These are phyloP conservation scores for Solanum tarapatanum DNA, from an alignment of 257 asterid species.

Conservation along the genomic window DNA sequence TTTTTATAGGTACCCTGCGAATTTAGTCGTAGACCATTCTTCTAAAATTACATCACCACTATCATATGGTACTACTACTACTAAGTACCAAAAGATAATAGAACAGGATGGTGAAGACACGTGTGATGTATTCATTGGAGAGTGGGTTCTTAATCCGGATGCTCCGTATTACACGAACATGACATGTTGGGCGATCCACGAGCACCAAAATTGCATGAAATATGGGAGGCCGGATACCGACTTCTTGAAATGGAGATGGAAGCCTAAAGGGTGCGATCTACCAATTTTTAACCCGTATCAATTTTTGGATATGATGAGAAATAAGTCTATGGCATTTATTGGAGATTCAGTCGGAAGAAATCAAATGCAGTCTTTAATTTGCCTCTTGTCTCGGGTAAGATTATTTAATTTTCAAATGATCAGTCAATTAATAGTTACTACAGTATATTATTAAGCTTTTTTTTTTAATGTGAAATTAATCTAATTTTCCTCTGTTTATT, in stretches of 20 bases:
- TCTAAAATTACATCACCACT: background rate
- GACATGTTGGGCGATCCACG: constrained; percentile 55
- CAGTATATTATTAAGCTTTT: no score
- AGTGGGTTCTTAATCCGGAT: constrained; percentile 39
- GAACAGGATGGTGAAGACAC: constrained; percentile 1
- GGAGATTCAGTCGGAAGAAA: constrained; percentile 59
- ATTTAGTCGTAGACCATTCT: background rate
- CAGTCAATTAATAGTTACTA: background rate
- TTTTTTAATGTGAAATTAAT: background rate
- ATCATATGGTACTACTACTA: background rate
- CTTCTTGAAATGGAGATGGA: constrained; percentile 49
- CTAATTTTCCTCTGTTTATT: background rate
- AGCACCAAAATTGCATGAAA: constrained; percentile 63
- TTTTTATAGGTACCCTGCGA: background rate
- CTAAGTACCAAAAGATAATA: background rate
- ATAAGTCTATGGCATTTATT: constrained; percentile 43
- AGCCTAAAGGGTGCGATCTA: constrained; percentile 42
- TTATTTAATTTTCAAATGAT: background rate
- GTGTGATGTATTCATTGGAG: constrained; percentile 40
- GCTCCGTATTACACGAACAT: constrained; percentile 46
- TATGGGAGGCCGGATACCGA: constrained; percentile 41
- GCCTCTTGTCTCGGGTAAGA: constrained; percentile 44
- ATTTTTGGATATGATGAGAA: constrained; percentile 37
- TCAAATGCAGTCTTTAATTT: constrained; percentile 54
- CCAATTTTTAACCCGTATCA: constrained; percentile 35